A percentile compares a stretch with the other conserved stretches of the same genome.
Evolutionary conservation across 345 rosid species (phyloP).

Genomic region (Aquilaria yunnanensis): DNA sequence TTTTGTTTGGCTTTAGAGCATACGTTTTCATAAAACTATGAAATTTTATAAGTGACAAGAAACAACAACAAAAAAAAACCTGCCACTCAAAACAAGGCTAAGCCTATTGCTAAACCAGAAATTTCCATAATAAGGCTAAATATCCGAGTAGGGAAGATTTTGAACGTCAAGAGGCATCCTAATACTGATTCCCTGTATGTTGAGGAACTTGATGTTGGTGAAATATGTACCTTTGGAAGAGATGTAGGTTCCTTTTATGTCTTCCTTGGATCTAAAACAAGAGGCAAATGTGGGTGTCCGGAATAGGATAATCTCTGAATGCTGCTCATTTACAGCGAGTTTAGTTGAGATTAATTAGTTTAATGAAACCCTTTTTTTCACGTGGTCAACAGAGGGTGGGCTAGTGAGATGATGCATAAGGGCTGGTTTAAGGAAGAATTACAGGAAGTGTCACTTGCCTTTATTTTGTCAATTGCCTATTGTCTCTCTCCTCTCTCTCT

Average conservation of each 20-base stretch:
- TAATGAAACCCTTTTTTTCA: no score
- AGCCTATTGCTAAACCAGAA: constrained; percentile 37
- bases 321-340: no score
- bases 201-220: constrained; percentile 74
- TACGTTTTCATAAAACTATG: background rate
- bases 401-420: no score
- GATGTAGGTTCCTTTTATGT: constrained; percentile 47
- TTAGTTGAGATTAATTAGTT: no score
- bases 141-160: constrained; percentile 61
- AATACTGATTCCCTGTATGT: constrained; percentile 66
- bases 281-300: no score
- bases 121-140: constrained; percentile 61
- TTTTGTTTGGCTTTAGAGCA: background rate
- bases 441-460: no score
- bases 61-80: constrained; percentile 33
- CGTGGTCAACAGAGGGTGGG: no score
- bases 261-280: background rate
- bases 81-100: constrained; percentile 31
- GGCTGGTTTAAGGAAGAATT: no score
- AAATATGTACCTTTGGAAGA: constrained; percentile 57
- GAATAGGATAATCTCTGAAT: no score
- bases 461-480: no score
- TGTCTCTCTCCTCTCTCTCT: no score
- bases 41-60: constrained; percentile 41
- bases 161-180: constrained; percentile 58